Conservation (phyloP, 2,329 filamentous ascomycete species). For the Arthrobotrys entomopaga region DNA sequence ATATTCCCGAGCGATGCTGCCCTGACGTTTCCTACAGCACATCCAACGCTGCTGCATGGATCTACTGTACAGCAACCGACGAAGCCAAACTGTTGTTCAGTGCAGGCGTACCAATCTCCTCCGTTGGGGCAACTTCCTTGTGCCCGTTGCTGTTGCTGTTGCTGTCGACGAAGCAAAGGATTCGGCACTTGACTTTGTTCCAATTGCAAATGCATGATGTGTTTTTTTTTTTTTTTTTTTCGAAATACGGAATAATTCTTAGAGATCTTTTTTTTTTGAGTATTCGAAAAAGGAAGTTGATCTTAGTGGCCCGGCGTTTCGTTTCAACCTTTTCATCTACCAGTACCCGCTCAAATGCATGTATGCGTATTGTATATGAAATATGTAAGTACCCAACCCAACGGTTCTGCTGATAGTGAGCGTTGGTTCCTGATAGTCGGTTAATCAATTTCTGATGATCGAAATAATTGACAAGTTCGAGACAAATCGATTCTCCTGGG, state of each 20-base stretch:
- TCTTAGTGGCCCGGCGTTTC: background rate
- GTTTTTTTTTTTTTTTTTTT: background rate
- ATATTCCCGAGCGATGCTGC: slow-evolving; percentile 36
- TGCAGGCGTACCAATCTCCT: slow-evolving; percentile 48
- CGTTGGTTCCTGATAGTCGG: too few relatives aligned
- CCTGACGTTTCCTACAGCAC: slow-evolving; percentile 41
- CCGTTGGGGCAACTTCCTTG: slow-evolving; percentile 39
- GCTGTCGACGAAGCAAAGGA: slow-evolving; percentile 33
- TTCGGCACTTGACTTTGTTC: slow-evolving; percentile 23
- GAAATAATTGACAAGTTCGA: too few relatives aligned
- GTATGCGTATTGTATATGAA: too few relatives aligned
- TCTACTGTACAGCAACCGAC: slow-evolving; percentile 50
- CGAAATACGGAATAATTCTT: background rate
- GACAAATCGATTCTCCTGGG: background rate
- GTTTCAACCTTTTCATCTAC: background rate
- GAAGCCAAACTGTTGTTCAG: slow-evolving; percentile 27
- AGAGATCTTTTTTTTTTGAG: too few relatives aligned
- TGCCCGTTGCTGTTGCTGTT: background rate
- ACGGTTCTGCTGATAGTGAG: too few relatives aligned
- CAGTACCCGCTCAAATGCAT: too few relatives aligned
- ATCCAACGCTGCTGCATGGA: slow-evolving; percentile 42
- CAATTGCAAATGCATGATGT: slow-evolving; percentile 20
- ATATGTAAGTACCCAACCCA: too few relatives aligned
- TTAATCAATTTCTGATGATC: too few relatives aligned
- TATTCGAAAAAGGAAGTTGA: too few relatives aligned